Evolutionary conservation across 129 eudicot species (phyloP), one percentile per base, ranked within the genome.

Genomic region (Flaveria trinervia): DNA sequence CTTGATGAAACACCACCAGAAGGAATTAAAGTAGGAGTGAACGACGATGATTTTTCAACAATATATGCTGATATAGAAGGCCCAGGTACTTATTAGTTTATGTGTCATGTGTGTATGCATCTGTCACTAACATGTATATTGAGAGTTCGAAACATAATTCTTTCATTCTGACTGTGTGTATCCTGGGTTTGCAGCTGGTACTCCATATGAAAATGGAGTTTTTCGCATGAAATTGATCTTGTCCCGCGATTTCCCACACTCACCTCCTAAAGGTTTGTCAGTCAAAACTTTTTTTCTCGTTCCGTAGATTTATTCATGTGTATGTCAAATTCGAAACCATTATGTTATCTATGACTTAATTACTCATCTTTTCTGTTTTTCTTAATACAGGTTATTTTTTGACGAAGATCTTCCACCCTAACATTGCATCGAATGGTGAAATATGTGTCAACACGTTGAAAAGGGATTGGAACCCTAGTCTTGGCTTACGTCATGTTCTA

Each of bases 1-100:
- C 98, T 93, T 41, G 91, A 93, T 77, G 98, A 93, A 85, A 88
- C 93, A 28, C 98, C 98, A 50, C 98, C 97, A 0, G 98, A 93
- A 78, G 98, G 98, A 73, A 93, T 93, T 73, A 90, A 85, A 90
- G 98, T 93, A 36, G 97, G 88, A 56, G 87, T 93, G 0, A 91
- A 93, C 62, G 97, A 93, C 81, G 97, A 93, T 71, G 93, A 89
- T 74, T 90, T 93, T 64, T 88, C 98, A 49, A 89, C 83, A 7
- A 93, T 90, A 77, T 85, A 62, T 79, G 98, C 98, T 74, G 98
- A 93, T 75, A 93, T 93, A 68, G 96, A 93, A 72, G 98, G 98
- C 70, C 98, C 98, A 57, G 97, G 98, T 93, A 77, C 41, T 41
- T 66, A 41, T 39, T 26, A 61, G 9, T 26, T 25, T 28, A 39